Percentiles rank a stretch among this genome's conserved stretches.
Conservation (phyloP, 2,329 filamentous ascomycete genomes). For the Colletotrichum sp. region DNA sequence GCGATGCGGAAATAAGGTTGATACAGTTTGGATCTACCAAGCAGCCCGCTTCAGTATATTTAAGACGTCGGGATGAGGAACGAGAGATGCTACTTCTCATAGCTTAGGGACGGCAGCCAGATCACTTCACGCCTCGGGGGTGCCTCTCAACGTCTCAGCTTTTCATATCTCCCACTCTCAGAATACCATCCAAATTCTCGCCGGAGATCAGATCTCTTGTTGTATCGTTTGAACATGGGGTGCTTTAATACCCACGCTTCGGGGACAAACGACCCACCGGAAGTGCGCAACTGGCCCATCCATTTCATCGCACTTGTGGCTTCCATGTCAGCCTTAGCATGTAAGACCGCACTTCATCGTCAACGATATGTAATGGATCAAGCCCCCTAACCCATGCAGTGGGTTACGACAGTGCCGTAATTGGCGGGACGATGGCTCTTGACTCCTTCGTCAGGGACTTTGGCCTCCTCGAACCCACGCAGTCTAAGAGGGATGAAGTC, state of each 20-base stretch:
- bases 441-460: conserved; percentile 11
- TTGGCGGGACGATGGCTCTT: not conserved
- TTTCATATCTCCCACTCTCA: accelerated
- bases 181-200: accelerated
- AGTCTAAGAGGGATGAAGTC: conserved; percentile 12
- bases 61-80: not conserved
- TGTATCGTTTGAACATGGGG: not conserved
- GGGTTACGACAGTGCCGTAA: not conserved
- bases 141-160: not conserved
- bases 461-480: conserved; percentile 1
- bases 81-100: accelerated
- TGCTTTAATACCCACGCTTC: conserved; percentile 13
- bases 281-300: conserved; percentile 24
- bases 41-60: not conserved
- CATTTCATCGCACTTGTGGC: conserved; percentile 23
- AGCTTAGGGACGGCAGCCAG: not conserved
- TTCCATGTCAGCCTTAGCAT: conserved; percentile 26
- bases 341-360: not conserved
- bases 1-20: not conserved
- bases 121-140: not conserved
- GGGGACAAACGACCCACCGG: not conserved
- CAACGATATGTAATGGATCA: accelerated
- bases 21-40: not conserved
- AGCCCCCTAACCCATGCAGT: not conserved
- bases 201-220: not conserved